Conservation (phyloP, 106 monocot genomes). For the Hemerocallis citrina region DNA sequence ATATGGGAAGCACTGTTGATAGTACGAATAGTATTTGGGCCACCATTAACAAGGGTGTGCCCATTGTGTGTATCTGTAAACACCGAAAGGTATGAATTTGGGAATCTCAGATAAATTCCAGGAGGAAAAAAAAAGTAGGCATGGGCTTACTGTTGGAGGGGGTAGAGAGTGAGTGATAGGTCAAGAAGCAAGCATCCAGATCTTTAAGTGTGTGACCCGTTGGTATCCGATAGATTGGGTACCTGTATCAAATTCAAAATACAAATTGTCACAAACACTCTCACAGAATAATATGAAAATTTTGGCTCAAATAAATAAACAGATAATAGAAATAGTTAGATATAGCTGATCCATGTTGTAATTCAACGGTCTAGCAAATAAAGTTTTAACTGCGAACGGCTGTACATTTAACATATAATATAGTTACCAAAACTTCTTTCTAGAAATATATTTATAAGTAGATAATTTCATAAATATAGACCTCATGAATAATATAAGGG, state of each 20-base stretch:
- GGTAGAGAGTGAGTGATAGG: constrained; percentile 63
- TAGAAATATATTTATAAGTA: too few species aligned
- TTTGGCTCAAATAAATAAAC: too few species aligned
- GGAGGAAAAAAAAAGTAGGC: neutral
- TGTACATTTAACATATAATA: too few species aligned
- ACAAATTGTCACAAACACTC: neutral
- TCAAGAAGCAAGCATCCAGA: constrained; percentile 90
- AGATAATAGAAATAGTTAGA: too few species aligned
- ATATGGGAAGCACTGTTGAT: constrained; percentile 1
- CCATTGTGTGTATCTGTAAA: constrained; percentile 21
- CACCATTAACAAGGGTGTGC: neutral
- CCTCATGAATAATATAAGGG: too few species aligned
- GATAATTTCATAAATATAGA: too few species aligned
- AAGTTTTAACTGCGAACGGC: too few species aligned
- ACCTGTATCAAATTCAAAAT: constrained; percentile 45
- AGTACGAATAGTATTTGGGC: constrained; percentile 7
- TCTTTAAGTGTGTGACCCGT: constrained; percentile 79
- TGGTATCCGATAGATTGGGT: constrained; percentile 96
- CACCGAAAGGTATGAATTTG: neutral
- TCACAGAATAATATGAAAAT: too few species aligned
- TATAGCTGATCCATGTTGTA: too few species aligned
- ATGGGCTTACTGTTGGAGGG: constrained; percentile 44
- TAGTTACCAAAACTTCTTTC: too few species aligned
- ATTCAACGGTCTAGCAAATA: too few species aligned
- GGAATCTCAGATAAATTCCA: neutral